A percentile compares a stretch with the other conserved stretches of the same genome.
phyloP scores from a whole-genome alignment of 768 basidiomycete genomes.

The Ephemerocybe angulata region DNA sequence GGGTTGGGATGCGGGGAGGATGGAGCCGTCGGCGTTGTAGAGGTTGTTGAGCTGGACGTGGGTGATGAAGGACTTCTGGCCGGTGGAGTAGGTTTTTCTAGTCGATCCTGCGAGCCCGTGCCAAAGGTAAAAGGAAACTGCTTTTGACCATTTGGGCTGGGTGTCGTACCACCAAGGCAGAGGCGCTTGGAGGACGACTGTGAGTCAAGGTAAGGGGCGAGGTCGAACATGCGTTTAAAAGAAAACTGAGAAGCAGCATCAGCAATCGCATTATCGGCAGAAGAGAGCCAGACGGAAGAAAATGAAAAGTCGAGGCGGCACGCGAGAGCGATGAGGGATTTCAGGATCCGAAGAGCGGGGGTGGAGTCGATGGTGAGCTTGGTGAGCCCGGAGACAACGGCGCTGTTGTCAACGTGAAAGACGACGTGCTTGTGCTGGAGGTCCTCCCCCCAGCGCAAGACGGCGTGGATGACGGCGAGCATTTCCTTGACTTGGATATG shows the following conservation, averaged over 20 bases:
- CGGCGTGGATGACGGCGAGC: constrained; percentile 25
- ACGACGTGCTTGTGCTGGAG: constrained; percentile 21
- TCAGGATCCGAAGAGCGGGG: constrained; percentile 9
- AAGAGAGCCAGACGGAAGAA: constrained; percentile 20
- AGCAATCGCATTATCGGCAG: constrained; percentile 18
- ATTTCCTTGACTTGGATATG: constrained; percentile 34
- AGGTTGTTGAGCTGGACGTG: constrained; percentile 14
- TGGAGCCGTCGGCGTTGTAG: constrained; percentile 11
- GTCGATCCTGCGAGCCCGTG: constrained; percentile 27
- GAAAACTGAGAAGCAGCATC: constrained; percentile 23
- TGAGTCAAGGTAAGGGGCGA: background rate
- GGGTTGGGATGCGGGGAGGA: constrained; percentile 13
- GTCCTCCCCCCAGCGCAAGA: constrained; percentile 22
- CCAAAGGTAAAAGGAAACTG: constrained; percentile 26
- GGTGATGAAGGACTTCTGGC: constrained; percentile 20
- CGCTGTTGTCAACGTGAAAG: constrained; percentile 29
- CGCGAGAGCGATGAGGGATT: constrained; percentile 10
- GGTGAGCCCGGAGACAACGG: constrained; percentile 12
- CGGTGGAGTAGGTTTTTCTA: constrained; percentile 22
- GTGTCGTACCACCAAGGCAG: background rate
- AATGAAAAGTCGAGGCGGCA: constrained; percentile 16
- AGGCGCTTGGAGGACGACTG: background rate
- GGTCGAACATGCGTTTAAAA: background rate
- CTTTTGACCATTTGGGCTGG: background rate
- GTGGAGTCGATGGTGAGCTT: constrained; percentile 1